Conservation (phyloP, 2,329 filamentous ascomycete species). For the Colletotrichum neosansevieriae region DNA sequence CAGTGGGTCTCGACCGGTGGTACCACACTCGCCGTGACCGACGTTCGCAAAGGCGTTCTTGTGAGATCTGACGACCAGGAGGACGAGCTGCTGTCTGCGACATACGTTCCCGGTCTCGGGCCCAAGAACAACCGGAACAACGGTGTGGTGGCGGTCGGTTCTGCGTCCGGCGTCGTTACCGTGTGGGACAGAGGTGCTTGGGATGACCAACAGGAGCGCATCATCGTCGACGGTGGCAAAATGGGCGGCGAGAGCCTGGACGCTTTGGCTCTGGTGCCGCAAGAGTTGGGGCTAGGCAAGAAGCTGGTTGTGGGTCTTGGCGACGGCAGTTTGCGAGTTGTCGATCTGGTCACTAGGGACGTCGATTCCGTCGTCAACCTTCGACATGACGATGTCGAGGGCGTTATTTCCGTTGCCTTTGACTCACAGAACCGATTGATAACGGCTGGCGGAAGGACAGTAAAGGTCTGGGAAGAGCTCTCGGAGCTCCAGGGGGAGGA, state of each 20-base stretch:
- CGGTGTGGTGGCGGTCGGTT: slow-evolving; percentile 82
- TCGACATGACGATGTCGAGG: slow-evolving; percentile 87
- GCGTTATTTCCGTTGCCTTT: slow-evolving; percentile 84
- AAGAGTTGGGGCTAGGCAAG: slow-evolving; percentile 76
- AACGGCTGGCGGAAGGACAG: slow-evolving; percentile 83
- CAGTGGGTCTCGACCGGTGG: slow-evolving; percentile 96
- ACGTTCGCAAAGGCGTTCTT: slow-evolving; percentile 86
- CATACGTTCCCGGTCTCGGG: slow-evolving; percentile 81
- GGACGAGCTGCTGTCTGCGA: slow-evolving; percentile 87
- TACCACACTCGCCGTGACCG: slow-evolving; percentile 89
- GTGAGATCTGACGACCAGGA: slow-evolving; percentile 95
- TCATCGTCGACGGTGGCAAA: slow-evolving; percentile 76
- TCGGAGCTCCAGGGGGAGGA: slow-evolving; percentile 66
- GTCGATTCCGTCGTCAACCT: slow-evolving; percentile 72
- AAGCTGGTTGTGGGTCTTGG: slow-evolving; percentile 84
- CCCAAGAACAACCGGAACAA: slow-evolving; percentile 74
- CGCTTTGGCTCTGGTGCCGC: slow-evolving; percentile 78
- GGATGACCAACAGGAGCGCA: slow-evolving; percentile 94
- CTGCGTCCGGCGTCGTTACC: slow-evolving; percentile 83
- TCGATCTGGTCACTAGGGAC: slow-evolving; percentile 80
- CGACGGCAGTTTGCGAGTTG: slow-evolving; percentile 82
- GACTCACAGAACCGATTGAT: slow-evolving; percentile 90
- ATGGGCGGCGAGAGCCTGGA: slow-evolving; percentile 83
- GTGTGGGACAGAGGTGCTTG: slow-evolving; percentile 95
- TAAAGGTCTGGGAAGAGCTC: slow-evolving; percentile 95